Evolutionary conservation across 129 eudicot species (phyloP), one percentile per base, ranked within the genome.

Genomic region (Centrapalus pauciflorus): DNA sequence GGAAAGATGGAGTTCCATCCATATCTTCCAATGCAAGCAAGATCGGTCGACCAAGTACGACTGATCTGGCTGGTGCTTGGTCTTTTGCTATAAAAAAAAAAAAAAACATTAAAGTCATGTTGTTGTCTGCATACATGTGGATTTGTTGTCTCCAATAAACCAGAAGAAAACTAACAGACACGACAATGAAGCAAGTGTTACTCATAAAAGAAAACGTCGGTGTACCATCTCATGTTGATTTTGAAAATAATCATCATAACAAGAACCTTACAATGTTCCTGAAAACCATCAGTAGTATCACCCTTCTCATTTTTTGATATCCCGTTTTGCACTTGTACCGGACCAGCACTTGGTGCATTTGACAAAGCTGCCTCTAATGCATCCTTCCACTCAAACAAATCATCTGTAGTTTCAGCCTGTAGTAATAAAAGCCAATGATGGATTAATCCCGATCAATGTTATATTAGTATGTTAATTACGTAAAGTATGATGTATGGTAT

Each of bases 21-120:
- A 80, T 75, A 73, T 93, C 98, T 84, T 93, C 98, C 75, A 93
- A 66, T 60, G 96, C 98, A 76, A 88, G 95, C 70, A 93, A 78
- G 77, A 93, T 67, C 2, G 98, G 98, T 37, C 95, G 81, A 25
- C 98, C 98, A 73, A 89, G 79, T 43, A 93, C 96, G 20, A 71
- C 55, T 12, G 91, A 84, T 66, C 88, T 93, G 43, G 37, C 79
- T 48, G 84, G 78, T 19, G 73, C 78, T 55, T 64, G 82, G 55
- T 85, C 95, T 63, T 86, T 88, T 50, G 75, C 95, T 88, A 74
- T 83, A 65, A 55, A 33, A 70, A 13, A 38, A 37, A 8, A 19
- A 27, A 35, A 33, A 30, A 33, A 19, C 10, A 21, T 1, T 9
- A 34, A 60, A n/a, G 28, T 24, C 20, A 23, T 27, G 4, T 11